Conservation (phyloP, 805 yeast species). For the Candida odintsovae region DNA sequence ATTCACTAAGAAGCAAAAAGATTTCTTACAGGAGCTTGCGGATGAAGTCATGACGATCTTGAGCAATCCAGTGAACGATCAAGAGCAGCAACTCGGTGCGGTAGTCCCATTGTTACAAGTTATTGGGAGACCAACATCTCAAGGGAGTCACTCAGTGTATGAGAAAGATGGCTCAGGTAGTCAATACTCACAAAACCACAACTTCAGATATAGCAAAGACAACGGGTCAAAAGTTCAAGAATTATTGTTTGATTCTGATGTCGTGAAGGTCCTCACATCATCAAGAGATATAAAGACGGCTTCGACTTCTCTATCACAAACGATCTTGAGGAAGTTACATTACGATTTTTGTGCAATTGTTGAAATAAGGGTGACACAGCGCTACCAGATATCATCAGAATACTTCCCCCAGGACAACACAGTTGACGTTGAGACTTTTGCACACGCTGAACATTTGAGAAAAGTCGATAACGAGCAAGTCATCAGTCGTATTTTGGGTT, state of each 20-base stretch:
- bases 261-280: constrained; percentile 31
- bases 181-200: constrained; percentile 47
- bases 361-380: constrained; percentile 46
- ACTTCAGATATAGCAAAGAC: constrained; percentile 35
- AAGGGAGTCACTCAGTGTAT: constrained; percentile 38
- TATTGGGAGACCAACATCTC: constrained; percentile 55
- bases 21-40: constrained; percentile 32
- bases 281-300: constrained; percentile 41
- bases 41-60: constrained; percentile 37
- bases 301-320: constrained; percentile 32
- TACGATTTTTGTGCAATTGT: constrained; percentile 43
- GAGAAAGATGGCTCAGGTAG: constrained; percentile 64
- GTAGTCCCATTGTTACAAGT: constrained; percentile 18
- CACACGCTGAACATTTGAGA: constrained; percentile 32
- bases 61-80: constrained; percentile 24
- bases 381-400: constrained; percentile 34
- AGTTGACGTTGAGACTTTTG: constrained; percentile 39
- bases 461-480: constrained; percentile 33
- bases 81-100: neutral
- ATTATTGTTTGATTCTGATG: constrained; percentile 24
- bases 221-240: constrained; percentile 17
- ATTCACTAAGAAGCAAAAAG: constrained; percentile 31
- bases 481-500: constrained; percentile 42
- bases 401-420: constrained; percentile 40
- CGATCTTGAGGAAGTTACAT: constrained; percentile 28